phyloP scores from a whole-genome alignment of 495 filamentous ascomycete genomes.

The Tuber umbilicatum region DNA sequence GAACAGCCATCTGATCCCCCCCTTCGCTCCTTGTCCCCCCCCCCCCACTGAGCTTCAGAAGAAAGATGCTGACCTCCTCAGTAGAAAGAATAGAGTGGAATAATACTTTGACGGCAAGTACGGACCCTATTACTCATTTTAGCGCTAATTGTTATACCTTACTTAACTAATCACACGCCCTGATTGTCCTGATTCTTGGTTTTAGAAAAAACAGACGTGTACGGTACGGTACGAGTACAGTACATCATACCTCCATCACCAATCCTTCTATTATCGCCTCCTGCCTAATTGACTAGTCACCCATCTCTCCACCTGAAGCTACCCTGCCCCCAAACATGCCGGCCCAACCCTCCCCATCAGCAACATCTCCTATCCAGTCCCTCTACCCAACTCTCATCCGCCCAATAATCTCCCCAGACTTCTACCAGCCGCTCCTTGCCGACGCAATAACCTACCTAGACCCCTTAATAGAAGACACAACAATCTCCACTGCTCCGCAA shows the following conservation, averaged over 20 bases:
- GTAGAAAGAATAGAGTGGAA: neutral
- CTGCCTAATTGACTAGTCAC: neutral
- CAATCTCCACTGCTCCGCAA: conserved; percentile 22
- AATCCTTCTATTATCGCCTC: conserved; percentile 5
- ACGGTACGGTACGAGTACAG: too few species aligned
- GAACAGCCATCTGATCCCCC: neutral
- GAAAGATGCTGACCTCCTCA: neutral
- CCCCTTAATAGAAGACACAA: conserved; percentile 27
- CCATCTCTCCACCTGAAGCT: neutral
- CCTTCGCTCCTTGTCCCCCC: neutral
- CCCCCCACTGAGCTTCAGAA: neutral
- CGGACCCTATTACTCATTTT: neutral
- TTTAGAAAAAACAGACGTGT: too few species aligned
- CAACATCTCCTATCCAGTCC: conserved; percentile 13
- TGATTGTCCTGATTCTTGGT: neutral
- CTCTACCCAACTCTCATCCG: conserved; percentile 30
- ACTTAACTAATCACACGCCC: neutral
- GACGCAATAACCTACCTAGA: conserved; percentile 28
- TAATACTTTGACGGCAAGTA: neutral
- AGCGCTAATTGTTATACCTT: neutral
- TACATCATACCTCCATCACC: neutral
- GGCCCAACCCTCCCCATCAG: neutral
- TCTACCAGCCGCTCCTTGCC: conserved; percentile 35
- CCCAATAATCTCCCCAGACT: conserved; percentile 33
- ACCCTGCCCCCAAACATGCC: conserved; percentile 5